A percentile compares a stretch with the other conserved stretches of the same genome.
Evolutionary conservation across 1,284 basidiomycete species (phyloP).

Genomic region (Ceratobasidium theobromae): DNA sequence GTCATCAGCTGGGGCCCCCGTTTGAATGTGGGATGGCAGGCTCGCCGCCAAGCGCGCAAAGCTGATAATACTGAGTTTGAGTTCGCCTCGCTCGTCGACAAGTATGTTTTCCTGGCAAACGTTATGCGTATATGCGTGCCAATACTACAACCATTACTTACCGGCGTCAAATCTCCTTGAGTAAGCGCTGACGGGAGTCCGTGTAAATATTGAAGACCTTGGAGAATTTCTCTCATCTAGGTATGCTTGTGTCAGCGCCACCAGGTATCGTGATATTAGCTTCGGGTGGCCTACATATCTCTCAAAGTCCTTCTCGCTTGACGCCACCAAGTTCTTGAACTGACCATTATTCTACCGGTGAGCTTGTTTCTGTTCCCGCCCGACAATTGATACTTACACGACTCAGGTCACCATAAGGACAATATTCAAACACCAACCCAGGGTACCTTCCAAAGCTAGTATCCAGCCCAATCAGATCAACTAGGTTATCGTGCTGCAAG

Average conservation of each 20-base stretch:
- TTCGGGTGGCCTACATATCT: not conserved
- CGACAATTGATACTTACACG: not conserved
- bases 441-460: not conserved
- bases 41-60: not conserved
- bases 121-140: not conserved
- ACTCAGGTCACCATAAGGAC: not conserved
- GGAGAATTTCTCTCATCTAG: not conserved
- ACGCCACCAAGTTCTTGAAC: not conserved
- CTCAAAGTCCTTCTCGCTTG: not conserved
- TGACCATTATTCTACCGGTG: not conserved
- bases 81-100: not conserved
- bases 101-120: conserved; percentile 11
- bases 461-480: not conserved
- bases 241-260: not conserved
- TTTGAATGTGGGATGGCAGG: not conserved
- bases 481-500: not conserved
- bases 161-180: not conserved
- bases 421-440: not conserved
- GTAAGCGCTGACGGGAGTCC: not conserved
- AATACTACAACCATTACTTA: not conserved
- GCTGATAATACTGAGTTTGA: conserved; percentile 12
- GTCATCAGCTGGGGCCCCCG: not conserved
- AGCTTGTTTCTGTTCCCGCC: not conserved
- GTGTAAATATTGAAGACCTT: conserved; percentile 4
- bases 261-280: not conserved